phyloP scores from a whole-genome alignment of 495 filamentous ascomycete genomes.

The Diplogelasinospora grovesii region DNA sequence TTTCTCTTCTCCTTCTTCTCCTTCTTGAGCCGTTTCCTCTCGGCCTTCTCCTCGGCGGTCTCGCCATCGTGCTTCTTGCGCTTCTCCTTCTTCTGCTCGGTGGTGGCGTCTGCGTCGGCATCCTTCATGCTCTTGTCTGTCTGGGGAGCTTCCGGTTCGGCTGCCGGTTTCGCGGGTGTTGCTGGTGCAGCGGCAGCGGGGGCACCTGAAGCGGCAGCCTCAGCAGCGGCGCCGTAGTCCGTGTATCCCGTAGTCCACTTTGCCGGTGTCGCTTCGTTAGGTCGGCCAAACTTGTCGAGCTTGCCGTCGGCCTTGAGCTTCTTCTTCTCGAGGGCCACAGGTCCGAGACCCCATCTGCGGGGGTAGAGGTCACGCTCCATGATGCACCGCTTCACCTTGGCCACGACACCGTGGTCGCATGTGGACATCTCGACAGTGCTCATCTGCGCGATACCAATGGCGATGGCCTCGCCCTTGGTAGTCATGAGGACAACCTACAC shows the following conservation, averaged over 20 bases:
- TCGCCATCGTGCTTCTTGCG: conserved; percentile 78
- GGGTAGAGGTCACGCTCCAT: conserved; percentile 99
- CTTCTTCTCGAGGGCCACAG: conserved; percentile 91
- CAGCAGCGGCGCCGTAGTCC: conserved; percentile 60
- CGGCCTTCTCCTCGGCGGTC: conserved; percentile 67
- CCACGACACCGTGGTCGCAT: conserved; percentile 93
- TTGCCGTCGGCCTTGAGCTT: conserved; percentile 97
- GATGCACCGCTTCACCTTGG: conserved; percentile 93
- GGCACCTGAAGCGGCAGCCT: conserved; percentile 25
- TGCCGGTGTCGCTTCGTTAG: conserved; percentile 85
- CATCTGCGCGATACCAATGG: conserved; percentile 92
- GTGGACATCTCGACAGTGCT: conserved; percentile 53
- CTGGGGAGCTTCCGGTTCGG: conserved; percentile 15
- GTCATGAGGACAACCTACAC: conserved; percentile 96
- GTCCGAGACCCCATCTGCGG: conserved; percentile 88
- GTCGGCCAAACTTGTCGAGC: conserved; percentile 90
- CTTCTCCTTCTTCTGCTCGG: too few species aligned
- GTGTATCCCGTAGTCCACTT: conserved; percentile 87
- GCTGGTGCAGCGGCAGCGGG: conserved; percentile 26
- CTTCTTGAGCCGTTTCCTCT: conserved; percentile 69
- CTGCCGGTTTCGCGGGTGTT: conserved; percentile 13
- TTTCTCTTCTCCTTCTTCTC: conserved; percentile 61
- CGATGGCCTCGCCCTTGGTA: conserved; percentile 97
- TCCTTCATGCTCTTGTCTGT: conserved; percentile 32
- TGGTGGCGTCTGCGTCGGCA: conserved; percentile 45